Percentiles rank a stretch among this genome's conserved stretches.
Conservation (phyloP, 345 rosid genomes). For the Anacardium occidentale region DNA sequence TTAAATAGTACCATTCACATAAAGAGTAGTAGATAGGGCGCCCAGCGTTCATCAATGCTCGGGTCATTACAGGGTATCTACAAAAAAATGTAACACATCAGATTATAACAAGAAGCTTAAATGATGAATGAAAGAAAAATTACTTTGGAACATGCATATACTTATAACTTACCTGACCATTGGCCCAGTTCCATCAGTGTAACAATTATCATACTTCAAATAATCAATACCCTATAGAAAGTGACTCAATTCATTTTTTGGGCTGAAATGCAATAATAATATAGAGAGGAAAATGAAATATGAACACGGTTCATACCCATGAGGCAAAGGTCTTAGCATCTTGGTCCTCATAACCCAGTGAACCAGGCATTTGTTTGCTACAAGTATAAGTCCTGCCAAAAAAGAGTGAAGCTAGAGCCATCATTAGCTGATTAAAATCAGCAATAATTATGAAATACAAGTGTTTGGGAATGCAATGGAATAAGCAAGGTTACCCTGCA, state of each 20-base stretch:
- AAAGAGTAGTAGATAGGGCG: conserved; percentile 75
- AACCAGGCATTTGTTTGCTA: conserved; percentile 85
- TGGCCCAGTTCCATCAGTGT: conserved; percentile 61
- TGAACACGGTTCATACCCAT: conserved; percentile 51
- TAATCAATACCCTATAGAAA: conserved; percentile 68
- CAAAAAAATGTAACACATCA: conserved; percentile 1
- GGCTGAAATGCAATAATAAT: not conserved
- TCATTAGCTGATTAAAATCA: not conserved
- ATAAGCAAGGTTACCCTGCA: conserved; percentile 29
- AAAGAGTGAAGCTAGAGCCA: too few species aligned
- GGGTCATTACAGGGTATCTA: conserved; percentile 81
- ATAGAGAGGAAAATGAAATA: not conserved
- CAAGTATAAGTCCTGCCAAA: conserved; percentile 64
- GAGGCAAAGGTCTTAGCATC: conserved; percentile 87
- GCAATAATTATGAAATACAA: not conserved
- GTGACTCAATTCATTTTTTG: not conserved
- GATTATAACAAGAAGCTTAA: not conserved
- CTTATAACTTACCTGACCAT: conserved; percentile 43
- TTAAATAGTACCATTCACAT: conserved; percentile 67
- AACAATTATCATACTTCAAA: conserved; percentile 92
- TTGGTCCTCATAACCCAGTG: conserved; percentile 77
- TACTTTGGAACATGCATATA: not conserved
- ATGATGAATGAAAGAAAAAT: not conserved
- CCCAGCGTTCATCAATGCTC: conserved; percentile 68
- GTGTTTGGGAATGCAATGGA: not conserved